phyloP scores from a whole-genome alignment of 805 yeast genomes.

The Cyberlindnera mrakii region DNA sequence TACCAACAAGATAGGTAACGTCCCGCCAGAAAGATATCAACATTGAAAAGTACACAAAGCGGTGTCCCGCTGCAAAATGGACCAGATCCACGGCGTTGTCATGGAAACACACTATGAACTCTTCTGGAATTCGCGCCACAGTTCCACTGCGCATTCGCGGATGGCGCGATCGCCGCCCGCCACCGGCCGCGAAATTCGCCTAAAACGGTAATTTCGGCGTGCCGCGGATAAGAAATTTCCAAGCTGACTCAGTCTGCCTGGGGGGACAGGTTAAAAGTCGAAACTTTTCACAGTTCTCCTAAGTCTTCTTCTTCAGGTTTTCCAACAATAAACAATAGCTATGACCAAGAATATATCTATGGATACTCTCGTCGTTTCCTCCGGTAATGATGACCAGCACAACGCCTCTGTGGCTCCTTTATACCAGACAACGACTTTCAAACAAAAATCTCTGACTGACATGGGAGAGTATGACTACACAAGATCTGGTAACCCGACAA shows the following conservation, averaged over 20 bases:
- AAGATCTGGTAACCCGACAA: conserved; percentile 90
- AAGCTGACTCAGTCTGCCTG: not conserved
- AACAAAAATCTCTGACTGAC: conserved; percentile 63
- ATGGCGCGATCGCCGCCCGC: too few relatives aligned
- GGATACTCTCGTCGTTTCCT: conserved; percentile 13
- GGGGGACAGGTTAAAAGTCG: not conserved
- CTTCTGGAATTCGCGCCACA: too few relatives aligned
- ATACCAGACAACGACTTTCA: conserved; percentile 93
- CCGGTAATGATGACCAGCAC: conserved; percentile 52
- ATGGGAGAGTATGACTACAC: conserved; percentile 86
- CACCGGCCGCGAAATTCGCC: not conserved
- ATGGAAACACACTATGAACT: too few relatives aligned
- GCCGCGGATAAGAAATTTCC: not conserved
- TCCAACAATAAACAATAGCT: not conserved
- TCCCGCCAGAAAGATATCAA: too few relatives aligned
- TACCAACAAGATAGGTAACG: too few relatives aligned
- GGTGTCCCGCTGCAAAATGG: too few relatives aligned
- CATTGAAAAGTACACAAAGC: too few relatives aligned
- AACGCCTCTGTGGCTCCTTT: conserved; percentile 82
- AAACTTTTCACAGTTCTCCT: not conserved
- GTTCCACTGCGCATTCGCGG: too few relatives aligned
- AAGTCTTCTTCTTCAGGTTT: not conserved
- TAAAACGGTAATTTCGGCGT: too few relatives aligned
- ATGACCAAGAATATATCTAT: conserved; percentile 11
- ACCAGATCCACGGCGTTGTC: too few relatives aligned